Percentiles rank a stretch among this genome's conserved stretches.
These are phyloP conservation scores for Colletotrichum limetticola DNA, from an alignment of 2,329 filamentous ascomycete species.

Conservation along the genomic window DNA sequence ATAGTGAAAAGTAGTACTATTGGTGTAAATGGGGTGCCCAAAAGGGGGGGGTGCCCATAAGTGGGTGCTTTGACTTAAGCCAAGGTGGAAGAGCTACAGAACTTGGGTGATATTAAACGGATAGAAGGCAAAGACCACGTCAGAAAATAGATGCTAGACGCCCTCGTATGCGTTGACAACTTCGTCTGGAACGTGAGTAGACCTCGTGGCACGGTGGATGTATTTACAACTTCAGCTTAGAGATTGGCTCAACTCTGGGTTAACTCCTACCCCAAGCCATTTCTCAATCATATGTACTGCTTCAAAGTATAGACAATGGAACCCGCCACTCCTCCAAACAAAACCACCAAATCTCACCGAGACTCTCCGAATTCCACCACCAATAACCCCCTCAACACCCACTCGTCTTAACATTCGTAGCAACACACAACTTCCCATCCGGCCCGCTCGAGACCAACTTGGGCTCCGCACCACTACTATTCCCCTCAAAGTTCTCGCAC, in stretches of 20 bases:
- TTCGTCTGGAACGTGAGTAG: too few species aligned
- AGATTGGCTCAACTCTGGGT: background rate
- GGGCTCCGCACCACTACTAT: conserved; percentile 24
- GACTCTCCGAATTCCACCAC: background rate
- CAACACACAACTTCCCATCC: conserved; percentile 30
- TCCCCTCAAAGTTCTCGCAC: conserved; percentile 32
- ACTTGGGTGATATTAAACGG: too few species aligned
- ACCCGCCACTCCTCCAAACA: background rate
- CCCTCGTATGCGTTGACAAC: too few species aligned
- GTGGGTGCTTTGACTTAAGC: too few species aligned
- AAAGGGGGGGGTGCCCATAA: too few species aligned
- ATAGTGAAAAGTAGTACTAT: too few species aligned
- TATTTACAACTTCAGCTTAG: background rate
- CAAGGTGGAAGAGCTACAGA: too few species aligned
- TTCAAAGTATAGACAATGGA: background rate
- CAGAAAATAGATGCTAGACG: too few species aligned
- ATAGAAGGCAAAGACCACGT: too few species aligned
- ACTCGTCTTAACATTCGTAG: conserved; percentile 24
- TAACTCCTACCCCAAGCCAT: background rate
- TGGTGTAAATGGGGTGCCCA: too few species aligned
- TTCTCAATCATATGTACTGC: background rate
- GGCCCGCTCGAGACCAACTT: conserved; percentile 25
- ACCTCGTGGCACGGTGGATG: background rate
- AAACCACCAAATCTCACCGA: background rate
- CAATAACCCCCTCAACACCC: conserved; percentile 11